Evolutionary conservation across 805 yeast species (phyloP).

Genomic region (Starmerella floris): DNA sequence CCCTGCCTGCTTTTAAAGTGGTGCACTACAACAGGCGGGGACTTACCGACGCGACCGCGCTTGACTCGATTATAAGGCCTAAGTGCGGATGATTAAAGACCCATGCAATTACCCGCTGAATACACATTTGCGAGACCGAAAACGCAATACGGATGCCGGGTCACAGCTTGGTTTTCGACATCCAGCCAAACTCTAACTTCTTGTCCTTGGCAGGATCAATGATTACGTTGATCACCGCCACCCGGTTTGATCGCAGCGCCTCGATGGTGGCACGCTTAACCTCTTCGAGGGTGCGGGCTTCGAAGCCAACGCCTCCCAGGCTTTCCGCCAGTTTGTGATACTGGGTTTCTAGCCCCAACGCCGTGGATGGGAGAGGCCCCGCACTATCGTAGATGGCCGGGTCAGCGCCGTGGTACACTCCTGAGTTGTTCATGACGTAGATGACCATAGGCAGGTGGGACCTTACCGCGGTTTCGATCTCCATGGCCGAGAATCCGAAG

Average conservation of each 20-base stretch:
- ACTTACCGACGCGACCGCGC: too few species aligned
- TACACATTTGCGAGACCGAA: too few species aligned
- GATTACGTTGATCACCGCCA: conserved; percentile 45
- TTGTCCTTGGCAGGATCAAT: conserved; percentile 45
- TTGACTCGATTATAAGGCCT: too few species aligned
- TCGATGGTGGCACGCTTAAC: conserved; percentile 27
- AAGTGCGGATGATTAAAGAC: too few species aligned
- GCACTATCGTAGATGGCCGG: conserved; percentile 23
- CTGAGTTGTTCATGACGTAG: conserved; percentile 60
- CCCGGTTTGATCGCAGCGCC: conserved; percentile 30
- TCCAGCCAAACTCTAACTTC: conserved; percentile 56
- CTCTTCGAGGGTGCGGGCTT: conserved; percentile 33
- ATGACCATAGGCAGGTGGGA: conserved; percentile 40
- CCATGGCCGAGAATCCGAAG: conserved; percentile 62
- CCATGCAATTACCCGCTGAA: too few species aligned
- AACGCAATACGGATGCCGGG: too few species aligned
- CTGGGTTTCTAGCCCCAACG: conserved; percentile 41
- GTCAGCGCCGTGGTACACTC: conserved; percentile 53
- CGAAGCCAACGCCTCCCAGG: conserved; percentile 44
- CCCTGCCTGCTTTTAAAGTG: too few species aligned
- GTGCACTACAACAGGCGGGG: too few species aligned
- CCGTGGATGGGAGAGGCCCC: conserved; percentile 42
- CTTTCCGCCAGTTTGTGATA: conserved; percentile 45
- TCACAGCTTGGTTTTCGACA: conserved; percentile 28
- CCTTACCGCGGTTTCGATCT: conserved; percentile 55